Evolutionary conservation across 2,329 filamentous ascomycete genomes (phyloP).

Genomic region (Huntiella abstrusa): DNA sequence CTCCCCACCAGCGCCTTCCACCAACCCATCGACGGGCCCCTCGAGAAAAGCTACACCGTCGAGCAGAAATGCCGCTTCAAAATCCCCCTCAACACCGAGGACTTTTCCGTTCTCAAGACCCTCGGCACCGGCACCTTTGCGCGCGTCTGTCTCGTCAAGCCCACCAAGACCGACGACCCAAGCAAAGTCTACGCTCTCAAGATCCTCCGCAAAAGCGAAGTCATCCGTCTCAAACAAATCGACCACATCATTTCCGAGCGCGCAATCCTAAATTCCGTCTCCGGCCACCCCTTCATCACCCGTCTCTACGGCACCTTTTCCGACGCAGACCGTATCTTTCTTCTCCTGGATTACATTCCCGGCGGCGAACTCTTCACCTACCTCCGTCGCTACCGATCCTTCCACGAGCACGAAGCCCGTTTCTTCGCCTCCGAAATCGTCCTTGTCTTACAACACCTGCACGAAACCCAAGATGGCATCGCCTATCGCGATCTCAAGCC

Average conservation of each 20-base stretch:
- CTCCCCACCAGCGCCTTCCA: not conserved
- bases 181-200: conserved; percentile 64
- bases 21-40: not conserved
- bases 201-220: conserved; percentile 53
- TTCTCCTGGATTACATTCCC: conserved; percentile 68
- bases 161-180: conserved; percentile 31
- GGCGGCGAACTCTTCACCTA: conserved; percentile 77
- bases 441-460: conserved; percentile 60
- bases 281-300: conserved; percentile 70
- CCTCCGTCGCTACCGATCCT: conserved; percentile 55
- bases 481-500: conserved; percentile 71
- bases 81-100: conserved; percentile 23
- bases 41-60: conserved; percentile 2
- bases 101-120: conserved; percentile 58
- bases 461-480: conserved; percentile 58
- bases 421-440: conserved; percentile 78
- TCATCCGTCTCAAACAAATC: conserved; percentile 69
- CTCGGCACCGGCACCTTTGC: conserved; percentile 69
- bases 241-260: conserved; percentile 76
- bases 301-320: conserved; percentile 62
- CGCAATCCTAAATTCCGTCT: conserved; percentile 55
- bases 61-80: conserved; percentile 9
- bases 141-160: conserved; percentile 58
- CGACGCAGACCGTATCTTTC: conserved; percentile 60
- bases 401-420: conserved; percentile 58